Conservation (phyloP, 2,329 filamentous ascomycete species). For the Colletotrichum tamarilloi region DNA sequence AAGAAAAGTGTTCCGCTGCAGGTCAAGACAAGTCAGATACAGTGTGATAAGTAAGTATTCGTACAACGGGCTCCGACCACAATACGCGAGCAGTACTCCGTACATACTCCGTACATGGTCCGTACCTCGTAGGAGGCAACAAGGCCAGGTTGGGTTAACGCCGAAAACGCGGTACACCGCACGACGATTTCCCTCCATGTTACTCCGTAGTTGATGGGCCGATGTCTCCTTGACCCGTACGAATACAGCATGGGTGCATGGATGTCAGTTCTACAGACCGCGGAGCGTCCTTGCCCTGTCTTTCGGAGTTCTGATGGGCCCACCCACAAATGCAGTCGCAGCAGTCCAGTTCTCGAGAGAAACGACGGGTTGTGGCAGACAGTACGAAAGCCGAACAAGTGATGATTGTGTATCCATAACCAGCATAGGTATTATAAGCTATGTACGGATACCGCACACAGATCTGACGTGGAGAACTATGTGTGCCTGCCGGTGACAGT, state of each 20-base stretch:
- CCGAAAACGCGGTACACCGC: not conserved
- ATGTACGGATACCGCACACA: not conserved
- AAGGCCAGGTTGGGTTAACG: not conserved
- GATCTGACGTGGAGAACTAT: not conserved
- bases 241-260: not conserved
- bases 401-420: not conserved
- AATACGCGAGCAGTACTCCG: not conserved
- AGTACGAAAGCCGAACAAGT: not conserved
- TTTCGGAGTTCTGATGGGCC: slow-evolving; percentile 11
- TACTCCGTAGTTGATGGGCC: not conserved
- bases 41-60: not conserved
- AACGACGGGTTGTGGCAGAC: not conserved
- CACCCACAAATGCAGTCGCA: slow-evolving; percentile 2
- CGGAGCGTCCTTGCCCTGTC: not conserved
- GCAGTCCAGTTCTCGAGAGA: not conserved
- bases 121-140: not conserved
- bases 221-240: not conserved
- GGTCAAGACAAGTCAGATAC: not conserved
- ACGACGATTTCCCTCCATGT: not conserved
- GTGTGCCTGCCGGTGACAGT: not conserved
- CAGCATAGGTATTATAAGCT: not conserved
- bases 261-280: slow-evolving; percentile 5
- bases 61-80: not conserved
- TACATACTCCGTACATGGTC: not conserved
- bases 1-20: slow-evolving; percentile 13